A percentile compares a stretch with the other conserved stretches of the same genome.
Evolutionary conservation across 1,139 yeast genomes (phyloP).

Genomic region (Yamadazyma atmosphaerica): DNA sequence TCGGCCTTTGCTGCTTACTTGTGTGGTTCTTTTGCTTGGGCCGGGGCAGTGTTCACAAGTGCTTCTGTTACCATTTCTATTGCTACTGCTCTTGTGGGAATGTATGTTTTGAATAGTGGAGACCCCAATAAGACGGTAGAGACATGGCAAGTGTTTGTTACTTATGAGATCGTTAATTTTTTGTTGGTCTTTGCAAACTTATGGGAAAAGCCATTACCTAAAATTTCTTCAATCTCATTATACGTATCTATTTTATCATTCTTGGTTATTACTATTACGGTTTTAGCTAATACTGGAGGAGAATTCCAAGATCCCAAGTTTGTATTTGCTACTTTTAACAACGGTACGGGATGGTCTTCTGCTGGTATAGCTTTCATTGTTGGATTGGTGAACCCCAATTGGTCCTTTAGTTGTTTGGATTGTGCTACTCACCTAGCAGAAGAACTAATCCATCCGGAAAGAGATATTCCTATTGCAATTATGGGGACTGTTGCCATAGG

Average conservation of each 20-base stretch:
- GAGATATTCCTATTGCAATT: slow-evolving; percentile 62
- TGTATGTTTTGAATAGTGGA: slow-evolving; percentile 40
- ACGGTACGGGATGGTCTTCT: slow-evolving; percentile 66
- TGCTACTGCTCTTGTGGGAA: slow-evolving; percentile 52
- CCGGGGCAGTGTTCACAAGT: slow-evolving; percentile 57
- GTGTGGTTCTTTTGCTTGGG: slow-evolving; percentile 58
- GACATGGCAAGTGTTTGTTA: slow-evolving; percentile 62
- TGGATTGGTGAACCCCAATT: slow-evolving; percentile 66
- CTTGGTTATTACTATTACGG: slow-evolving; percentile 54
- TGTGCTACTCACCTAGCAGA: slow-evolving; percentile 73
- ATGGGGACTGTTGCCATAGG: slow-evolving; percentile 69
- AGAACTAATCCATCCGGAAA: slow-evolving; percentile 59
- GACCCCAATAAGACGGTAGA: slow-evolving; percentile 41
- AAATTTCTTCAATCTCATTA: slow-evolving; percentile 51
- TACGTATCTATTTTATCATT: slow-evolving; percentile 57
- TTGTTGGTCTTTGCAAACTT: slow-evolving; percentile 53
- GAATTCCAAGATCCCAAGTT: slow-evolving; percentile 55
- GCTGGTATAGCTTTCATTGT: slow-evolving; percentile 63
- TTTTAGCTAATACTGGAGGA: slow-evolving; percentile 47
- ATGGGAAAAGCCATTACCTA: slow-evolving; percentile 58
- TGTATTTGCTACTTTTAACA: slow-evolving; percentile 60
- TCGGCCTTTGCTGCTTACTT: slow-evolving; percentile 48
- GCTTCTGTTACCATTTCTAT: slow-evolving; percentile 59
- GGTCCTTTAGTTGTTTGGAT: slow-evolving; percentile 70
- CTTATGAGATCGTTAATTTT: slow-evolving; percentile 40